Conservation (phyloP, 2,329 filamentous ascomycete species). For the Colletotrichum paranaense region DNA sequence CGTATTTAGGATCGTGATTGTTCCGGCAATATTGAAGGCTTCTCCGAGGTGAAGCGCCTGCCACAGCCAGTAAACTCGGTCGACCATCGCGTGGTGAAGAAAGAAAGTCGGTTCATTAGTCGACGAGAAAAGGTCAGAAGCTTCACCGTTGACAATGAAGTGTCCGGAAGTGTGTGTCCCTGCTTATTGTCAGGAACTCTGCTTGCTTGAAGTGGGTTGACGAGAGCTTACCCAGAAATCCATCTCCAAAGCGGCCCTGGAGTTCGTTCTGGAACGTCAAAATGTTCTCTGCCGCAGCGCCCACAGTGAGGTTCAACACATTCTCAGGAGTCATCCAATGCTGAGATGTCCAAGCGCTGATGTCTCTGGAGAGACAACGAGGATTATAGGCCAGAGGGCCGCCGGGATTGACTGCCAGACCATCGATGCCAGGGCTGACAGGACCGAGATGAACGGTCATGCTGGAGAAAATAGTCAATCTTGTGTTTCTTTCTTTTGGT, state of each 20-base stretch:
- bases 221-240: conserved; percentile 39
- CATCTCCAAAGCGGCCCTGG: conserved; percentile 42
- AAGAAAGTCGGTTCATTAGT: conserved; percentile 42
- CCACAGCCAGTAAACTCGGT: conserved; percentile 43
- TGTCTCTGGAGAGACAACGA: conserved; percentile 44
- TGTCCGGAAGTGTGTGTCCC: conserved; percentile 41
- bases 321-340: conserved; percentile 39
- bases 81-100: conserved; percentile 41
- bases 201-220: not conserved
- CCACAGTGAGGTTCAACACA: conserved; percentile 36
- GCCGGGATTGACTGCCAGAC: conserved; percentile 39
- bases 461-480: conserved; percentile 4
- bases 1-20: conserved; percentile 34
- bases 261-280: conserved; percentile 47
- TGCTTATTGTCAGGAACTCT: not conserved
- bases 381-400: conserved; percentile 40
- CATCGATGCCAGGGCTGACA: conserved; percentile 34
- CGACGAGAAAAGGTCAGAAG: conserved; percentile 41
- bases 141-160: conserved; percentile 41
- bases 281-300: conserved; percentile 42
- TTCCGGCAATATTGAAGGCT: conserved; percentile 37
- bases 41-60: conserved; percentile 37
- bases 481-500: not conserved
- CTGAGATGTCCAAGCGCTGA: conserved; percentile 38
- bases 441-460: conserved; percentile 45